phyloP scores from a whole-genome alignment of 1,284 basidiomycete species.

The Ustilago hordei region DNA sequence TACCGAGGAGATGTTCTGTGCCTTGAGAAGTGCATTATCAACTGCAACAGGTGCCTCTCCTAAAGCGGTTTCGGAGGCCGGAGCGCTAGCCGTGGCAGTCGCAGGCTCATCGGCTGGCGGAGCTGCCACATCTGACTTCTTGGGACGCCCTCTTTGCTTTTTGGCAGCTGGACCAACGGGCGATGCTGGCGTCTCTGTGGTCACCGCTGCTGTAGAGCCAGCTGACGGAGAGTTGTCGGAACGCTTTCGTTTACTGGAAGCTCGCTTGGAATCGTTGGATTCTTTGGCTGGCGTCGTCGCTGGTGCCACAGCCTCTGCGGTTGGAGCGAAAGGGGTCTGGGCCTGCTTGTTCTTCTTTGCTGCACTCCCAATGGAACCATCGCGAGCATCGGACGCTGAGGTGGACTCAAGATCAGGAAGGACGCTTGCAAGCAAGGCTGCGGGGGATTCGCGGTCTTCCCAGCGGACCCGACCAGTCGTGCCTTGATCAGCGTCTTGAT shows the following conservation, averaged over 20 bases:
- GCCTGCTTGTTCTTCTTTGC: background rate
- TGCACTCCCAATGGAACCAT: background rate
- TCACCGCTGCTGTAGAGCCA: background rate
- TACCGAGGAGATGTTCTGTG: background rate
- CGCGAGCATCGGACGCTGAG: background rate
- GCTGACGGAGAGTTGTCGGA: conserved; percentile 20
- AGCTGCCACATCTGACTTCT: conserved; percentile 3
- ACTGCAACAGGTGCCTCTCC: background rate
- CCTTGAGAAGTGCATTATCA: background rate
- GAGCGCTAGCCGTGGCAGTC: background rate
- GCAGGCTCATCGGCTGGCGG: background rate
- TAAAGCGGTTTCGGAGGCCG: background rate
- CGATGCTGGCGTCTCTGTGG: conserved; percentile 8
- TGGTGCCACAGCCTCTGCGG: background rate
- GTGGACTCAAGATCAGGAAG: background rate
- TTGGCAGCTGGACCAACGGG: conserved; percentile 23
- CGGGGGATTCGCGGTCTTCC: conserved; percentile 12
- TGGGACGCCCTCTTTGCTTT: conserved; percentile 14
- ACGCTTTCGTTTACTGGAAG: conserved; percentile 30
- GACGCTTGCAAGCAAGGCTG: conserved; percentile 9
- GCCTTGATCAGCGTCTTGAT: no score
- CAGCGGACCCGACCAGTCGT: background rate
- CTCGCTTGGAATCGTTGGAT: conserved; percentile 2
- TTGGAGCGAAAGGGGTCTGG: background rate
- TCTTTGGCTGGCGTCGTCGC: background rate